Base-by-base conservation (phyloP, 2,329 filamentous ascomycete species). In the Trichoderma citrinoviride region DNA sequence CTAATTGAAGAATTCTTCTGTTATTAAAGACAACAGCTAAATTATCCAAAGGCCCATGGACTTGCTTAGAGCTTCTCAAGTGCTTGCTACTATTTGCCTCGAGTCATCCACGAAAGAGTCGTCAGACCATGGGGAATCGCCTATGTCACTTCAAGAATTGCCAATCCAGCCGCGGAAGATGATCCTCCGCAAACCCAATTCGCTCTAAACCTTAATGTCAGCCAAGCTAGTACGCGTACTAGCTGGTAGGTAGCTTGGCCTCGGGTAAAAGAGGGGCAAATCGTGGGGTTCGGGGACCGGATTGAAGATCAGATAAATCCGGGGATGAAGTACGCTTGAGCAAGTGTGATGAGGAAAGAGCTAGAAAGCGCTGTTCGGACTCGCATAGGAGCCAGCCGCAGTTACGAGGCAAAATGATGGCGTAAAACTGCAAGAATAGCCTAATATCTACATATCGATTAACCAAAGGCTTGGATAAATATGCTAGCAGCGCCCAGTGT, bases 191-290 rank as follows among this genome's bases (percentile, higher is more conserved):
- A 6, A 29, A 21, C 29, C 54, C 15, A 44, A 56, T 5, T 41
- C 14, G 8, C 17, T 23, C 33, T n/a, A 56, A 43, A 27, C 37
- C 10, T 19, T 27, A 21, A 17, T 41, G 33, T 43, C 25, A 55
- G 15, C 15, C 19, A 40, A 29, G 49, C 27, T 40, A 54, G 7
- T 10, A n/a, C n/a, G n/a, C n/a, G n/a, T 33, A 33, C 29, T 12
- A 12, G 12, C 27, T 7, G 27, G 27, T 29, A 29, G 27, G 7
- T 29, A 29, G 7, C 27, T 29, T 7, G 0, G 23, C 21, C 12
- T 41, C 50, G 61, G 61, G 43, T 55, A 55, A 64, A 56, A 64
- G 61, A 61, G 58, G 58, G 47, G 58, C 58, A 52, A 61, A 33
- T 37, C 47, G 37, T 53, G 47, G 47, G 46, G 57, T 52, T 61